Base-by-base conservation (phyloP, 192 early-diverging fungal species). In the Helicostylum pulchrum region DNA sequence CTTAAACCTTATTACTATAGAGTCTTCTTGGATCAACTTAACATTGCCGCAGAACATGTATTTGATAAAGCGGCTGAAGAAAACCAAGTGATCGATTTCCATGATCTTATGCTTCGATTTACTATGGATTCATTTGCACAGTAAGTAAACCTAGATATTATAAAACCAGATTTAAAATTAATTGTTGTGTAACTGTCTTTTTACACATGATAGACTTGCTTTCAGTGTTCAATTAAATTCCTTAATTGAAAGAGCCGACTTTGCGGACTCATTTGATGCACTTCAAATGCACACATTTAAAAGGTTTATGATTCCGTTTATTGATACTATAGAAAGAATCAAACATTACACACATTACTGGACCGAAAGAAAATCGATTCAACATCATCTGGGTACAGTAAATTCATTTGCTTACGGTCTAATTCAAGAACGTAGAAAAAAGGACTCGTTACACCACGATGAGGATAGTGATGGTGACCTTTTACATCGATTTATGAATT, bases 211-310 rank as follows among this genome's bases (percentile, higher is more conserved):
- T 51, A 55, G 53, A 31, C 19, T 73, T 51, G 64, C 65, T 1
- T 85, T 83, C 66, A 79, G 79, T 39, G 63, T 67, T n/a, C 56
- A 79, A 2, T 58, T 81, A 12, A 56, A 77, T 26, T 72, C 77
- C 11, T 36, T 84, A 7, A 68, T 66, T 6, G 69, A 69, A 7
- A 72, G 72, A 42, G 60, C 61, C 26, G 68, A 54, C 7, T 83
- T 86, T 65, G 82, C 80, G 0, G 20, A 42, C 1, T 51, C 82
- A 11, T 85, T 84, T 61, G 83, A 84, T 45, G 70, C 46, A 54
- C 71, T 67, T 0, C 81, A 83, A 54, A 48, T 43, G 31, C 61
- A 69, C 20, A 36, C 52, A 4, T 69, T 56, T 46, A 43, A 62
- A 3, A 60, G 60, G 30, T 52, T 69, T 42, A 31, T 62, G 10